Percentiles rank a stretch among this genome's conserved stretches.
phyloP scores from a whole-genome alignment of 352 stramenopile genomes.

The Pythium dissimile region DNA sequence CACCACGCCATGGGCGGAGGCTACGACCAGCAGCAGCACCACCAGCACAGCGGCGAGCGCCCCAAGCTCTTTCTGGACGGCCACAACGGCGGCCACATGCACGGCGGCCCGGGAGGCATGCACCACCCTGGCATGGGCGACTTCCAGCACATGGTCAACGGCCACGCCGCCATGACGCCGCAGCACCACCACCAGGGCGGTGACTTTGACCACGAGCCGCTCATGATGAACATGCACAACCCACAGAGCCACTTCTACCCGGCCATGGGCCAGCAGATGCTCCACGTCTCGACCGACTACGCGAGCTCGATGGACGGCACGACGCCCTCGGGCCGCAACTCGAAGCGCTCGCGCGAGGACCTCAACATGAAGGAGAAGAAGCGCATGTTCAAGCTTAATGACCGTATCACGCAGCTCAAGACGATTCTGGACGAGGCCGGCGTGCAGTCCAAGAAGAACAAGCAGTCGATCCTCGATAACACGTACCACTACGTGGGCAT shows the following conservation, averaged over 20 bases:
- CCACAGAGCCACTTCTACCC: constrained; percentile 50
- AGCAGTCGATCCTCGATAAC: constrained; percentile 39
- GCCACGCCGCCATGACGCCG: constrained; percentile 32
- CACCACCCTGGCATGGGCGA: constrained; percentile 23
- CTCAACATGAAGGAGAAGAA: constrained; percentile 87
- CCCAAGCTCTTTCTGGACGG: constrained; percentile 58
- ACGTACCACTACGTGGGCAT: constrained; percentile 26
- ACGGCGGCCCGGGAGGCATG: constrained; percentile 11
- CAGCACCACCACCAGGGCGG: constrained; percentile 36
- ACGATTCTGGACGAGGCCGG: constrained; percentile 26
- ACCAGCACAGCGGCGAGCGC: constrained; percentile 53
- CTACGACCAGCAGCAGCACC: constrained; percentile 20
- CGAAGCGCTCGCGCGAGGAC: constrained; percentile 66
- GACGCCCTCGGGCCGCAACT: constrained; percentile 27
- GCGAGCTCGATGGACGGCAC: constrained; percentile 29
- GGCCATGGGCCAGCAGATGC: constrained; percentile 54
- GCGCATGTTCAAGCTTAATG: constrained; percentile 88
- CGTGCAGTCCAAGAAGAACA: constrained; percentile 38
- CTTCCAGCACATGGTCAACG: constrained; percentile 42
- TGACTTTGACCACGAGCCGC: constrained; percentile 66
- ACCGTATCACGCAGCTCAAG: constrained; percentile 60
- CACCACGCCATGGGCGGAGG: constrained; percentile 25
- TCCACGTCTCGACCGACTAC: constrained; percentile 69
- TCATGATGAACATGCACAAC: constrained; percentile 66
- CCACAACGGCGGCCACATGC: constrained; percentile 20